phyloP scores from a whole-genome alignment of 2,329 filamentous ascomycete species.

The Fusarium xylarioides region DNA sequence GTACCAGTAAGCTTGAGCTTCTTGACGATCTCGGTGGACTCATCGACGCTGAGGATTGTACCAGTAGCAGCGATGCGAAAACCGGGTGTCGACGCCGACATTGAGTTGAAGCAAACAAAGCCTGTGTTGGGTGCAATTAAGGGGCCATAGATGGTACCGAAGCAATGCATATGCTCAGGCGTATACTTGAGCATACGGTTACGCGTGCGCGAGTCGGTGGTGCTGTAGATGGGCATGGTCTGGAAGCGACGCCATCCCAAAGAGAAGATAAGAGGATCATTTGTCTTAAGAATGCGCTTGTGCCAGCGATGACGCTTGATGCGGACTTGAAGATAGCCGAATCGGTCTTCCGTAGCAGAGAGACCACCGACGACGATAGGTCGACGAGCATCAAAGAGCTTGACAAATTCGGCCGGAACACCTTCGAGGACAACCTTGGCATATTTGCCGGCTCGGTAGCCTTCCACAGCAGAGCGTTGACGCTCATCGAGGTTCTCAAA shows the following conservation, averaged over 20 bases:
- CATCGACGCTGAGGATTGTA: constrained; percentile 92
- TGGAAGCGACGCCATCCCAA: constrained; percentile 97
- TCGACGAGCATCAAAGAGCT: constrained; percentile 80
- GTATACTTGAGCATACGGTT: constrained; percentile 99
- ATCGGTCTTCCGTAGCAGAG: constrained; percentile 91
- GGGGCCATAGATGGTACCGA: constrained; percentile 93
- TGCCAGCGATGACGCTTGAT: constrained; percentile 99
- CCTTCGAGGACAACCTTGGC: constrained; percentile 89
- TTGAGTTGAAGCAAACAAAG: constrained; percentile 91
- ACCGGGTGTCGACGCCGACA: constrained; percentile 83
- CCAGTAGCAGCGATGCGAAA: constrained; percentile 96
- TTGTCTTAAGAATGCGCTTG: constrained; percentile 98
- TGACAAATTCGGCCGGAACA: constrained; percentile 90
- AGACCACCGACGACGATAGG: constrained; percentile 93
- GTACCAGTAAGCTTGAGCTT: constrained; percentile 96
- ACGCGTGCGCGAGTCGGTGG: constrained; percentile 89
- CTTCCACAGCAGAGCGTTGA: constrained; percentile 86
- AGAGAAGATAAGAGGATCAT: constrained; percentile 96
- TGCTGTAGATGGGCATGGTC: constrained; percentile 90
- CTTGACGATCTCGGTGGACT: constrained; percentile 97
- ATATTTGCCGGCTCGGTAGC: constrained; percentile 91
- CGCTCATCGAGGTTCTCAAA: constrained; percentile 87
- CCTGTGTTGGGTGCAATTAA: constrained; percentile 95
- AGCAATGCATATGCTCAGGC: constrained; percentile 99
- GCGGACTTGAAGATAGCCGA: constrained; percentile 92